Conservation (phyloP, 202 grass and related monocot genomes). For the Carex arenaria region DNA sequence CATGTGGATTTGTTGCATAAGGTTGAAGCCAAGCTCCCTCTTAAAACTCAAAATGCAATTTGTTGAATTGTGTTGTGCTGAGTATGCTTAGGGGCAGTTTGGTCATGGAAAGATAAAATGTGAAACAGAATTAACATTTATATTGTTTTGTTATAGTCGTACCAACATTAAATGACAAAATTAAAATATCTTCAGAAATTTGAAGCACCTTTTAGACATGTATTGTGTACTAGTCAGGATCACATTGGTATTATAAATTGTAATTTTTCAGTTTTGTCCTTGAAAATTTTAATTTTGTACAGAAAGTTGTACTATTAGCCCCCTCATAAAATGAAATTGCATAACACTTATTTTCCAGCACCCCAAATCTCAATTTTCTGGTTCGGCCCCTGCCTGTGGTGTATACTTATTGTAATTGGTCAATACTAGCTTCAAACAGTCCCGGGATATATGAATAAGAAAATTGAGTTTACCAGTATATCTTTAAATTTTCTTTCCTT, state of each 20-base stretch:
- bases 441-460: background rate
- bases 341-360: too few species aligned
- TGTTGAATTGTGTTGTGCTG: background rate
- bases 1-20: slow-evolving; percentile 44
- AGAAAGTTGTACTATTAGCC: too few species aligned
- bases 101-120: background rate
- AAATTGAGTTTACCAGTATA: background rate
- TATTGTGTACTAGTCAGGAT: background rate
- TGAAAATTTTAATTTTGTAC: too few species aligned
- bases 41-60: background rate
- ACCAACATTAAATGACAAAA: background rate
- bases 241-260: background rate
- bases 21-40: slow-evolving; percentile 28
- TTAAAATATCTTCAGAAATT: background rate
- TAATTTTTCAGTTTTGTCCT: background rate
- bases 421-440: background rate
- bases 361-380: too few species aligned
- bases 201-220: background rate
- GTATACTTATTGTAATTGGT: background rate
- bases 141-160: background rate
- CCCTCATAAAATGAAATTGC: background rate
- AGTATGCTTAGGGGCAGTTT: slow-evolving; percentile 1
- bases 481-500: background rate
- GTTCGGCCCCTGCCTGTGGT: background rate
- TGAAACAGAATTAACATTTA: background rate